These are phyloP conservation scores for Arthrobotrys conoides DNA, from an alignment of 2,329 filamentous ascomycete genomes.

Conservation along the genomic window DNA sequence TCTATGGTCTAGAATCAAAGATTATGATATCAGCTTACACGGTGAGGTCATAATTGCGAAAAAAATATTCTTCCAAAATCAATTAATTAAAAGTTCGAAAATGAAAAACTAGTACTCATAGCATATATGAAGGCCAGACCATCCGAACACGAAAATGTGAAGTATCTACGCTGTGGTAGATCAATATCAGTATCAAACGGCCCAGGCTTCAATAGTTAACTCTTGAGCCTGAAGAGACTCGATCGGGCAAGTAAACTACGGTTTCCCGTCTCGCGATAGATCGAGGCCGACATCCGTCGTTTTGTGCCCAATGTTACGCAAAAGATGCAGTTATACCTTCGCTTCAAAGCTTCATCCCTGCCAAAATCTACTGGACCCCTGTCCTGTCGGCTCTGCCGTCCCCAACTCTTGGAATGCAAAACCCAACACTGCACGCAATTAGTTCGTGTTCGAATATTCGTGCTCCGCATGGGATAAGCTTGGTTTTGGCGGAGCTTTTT, in stretches of 20 bases:
- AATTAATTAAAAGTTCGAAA: no score
- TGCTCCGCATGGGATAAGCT: slow-evolving; percentile 11
- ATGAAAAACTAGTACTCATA: no score
- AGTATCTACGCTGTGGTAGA: no score
- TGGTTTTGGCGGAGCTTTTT: neutral
- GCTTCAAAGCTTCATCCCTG: neutral
- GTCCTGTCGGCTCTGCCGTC: slow-evolving; percentile 12
- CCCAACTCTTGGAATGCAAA: slow-evolving; percentile 3
- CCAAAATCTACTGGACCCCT: neutral
- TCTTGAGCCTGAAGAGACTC: neutral
- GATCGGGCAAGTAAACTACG: neutral
- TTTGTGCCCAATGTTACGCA: slow-evolving; percentile 30
- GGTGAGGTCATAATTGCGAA: slow-evolving; percentile 15
- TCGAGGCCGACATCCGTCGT: slow-evolving; percentile 17
- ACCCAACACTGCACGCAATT: neutral
- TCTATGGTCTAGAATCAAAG: neutral
- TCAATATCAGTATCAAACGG: no score
- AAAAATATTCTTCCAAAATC: no score
- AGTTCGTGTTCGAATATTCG: neutral
- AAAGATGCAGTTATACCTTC: neutral
- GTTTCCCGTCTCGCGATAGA: slow-evolving; percentile 10
- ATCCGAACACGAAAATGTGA: no score
- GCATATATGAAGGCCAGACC: no score
- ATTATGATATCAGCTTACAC: slow-evolving; percentile 46
- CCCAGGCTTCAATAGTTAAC: neutral